These are phyloP conservation scores for Paulownia fortunei DNA, from an alignment of 257 asterid species.

Conservation along the genomic window DNA sequence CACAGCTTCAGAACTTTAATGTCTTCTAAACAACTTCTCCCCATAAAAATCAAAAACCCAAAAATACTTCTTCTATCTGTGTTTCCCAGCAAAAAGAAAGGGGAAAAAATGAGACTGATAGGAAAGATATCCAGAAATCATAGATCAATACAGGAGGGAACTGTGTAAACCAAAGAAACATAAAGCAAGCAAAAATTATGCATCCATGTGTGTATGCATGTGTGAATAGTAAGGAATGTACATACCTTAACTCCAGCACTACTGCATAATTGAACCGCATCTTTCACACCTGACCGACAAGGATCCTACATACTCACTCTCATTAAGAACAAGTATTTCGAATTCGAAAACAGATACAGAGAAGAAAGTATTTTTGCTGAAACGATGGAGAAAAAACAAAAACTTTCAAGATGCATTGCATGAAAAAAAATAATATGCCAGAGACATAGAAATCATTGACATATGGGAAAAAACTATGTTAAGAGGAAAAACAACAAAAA, in stretches of 20 bases:
- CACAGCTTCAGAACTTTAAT: background rate
- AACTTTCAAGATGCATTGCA: background rate
- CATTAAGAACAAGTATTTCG: constrained; percentile 16
- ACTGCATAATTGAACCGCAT: constrained; percentile 78
- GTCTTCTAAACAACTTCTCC: background rate
- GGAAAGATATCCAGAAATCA: background rate
- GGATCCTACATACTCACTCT: constrained; percentile 69
- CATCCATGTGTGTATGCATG: background rate
- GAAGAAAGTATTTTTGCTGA: background rate
- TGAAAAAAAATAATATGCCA: background rate
- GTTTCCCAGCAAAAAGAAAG: background rate
- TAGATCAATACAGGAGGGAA: background rate
- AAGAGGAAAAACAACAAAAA: background rate
- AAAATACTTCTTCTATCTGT: background rate
- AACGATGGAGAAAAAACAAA: background rate
- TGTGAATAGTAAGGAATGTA: background rate
- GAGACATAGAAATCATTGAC: background rate
- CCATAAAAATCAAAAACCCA: background rate
- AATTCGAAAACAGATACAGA: constrained; percentile 5
- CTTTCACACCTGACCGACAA: constrained; percentile 83
- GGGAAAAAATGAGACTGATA: background rate
- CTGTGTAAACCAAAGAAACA: background rate
- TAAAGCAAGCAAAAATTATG: constrained; percentile 5
- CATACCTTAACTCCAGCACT: constrained; percentile 91
- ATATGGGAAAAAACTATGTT: background rate